Conservation (phyloP, 805 yeast species). For the Starmerella floris region DNA sequence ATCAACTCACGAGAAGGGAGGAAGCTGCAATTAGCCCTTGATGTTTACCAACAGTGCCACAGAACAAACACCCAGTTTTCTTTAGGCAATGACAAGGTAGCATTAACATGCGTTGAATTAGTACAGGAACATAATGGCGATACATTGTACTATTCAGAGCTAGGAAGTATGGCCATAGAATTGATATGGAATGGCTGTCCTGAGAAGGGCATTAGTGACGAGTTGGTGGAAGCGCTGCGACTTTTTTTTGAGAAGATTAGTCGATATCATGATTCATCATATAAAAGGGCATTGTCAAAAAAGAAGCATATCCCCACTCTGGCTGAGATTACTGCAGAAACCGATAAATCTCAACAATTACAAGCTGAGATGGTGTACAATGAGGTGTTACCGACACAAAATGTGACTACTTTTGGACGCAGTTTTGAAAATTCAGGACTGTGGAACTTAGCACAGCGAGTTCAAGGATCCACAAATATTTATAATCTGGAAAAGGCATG, state of each 20-base stretch:
- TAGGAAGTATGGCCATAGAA: background rate
- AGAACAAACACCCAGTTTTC: background rate
- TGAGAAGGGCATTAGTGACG: background rate
- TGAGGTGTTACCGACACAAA: background rate
- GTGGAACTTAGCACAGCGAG: constrained; percentile 10
- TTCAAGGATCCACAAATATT: background rate
- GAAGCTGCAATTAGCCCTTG: background rate
- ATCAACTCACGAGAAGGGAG: background rate
- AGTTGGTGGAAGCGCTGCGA: background rate
- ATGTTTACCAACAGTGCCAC: background rate
- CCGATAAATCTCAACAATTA: background rate
- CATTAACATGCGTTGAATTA: background rate
- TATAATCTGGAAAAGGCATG: constrained; percentile 35
- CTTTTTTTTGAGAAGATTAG: background rate
- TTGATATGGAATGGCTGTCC: constrained; percentile 2
- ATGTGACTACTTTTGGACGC: background rate
- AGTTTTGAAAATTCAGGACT: constrained; percentile 9
- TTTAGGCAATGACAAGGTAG: background rate
- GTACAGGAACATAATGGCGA: background rate
- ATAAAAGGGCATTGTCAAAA: background rate
- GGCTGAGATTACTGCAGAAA: background rate
- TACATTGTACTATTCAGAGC: background rate
- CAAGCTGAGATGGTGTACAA: background rate
- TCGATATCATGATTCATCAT: background rate
- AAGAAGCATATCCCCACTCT: background rate